Evolutionary conservation across 306 rosid genomes (phyloP), one percentile per base, ranked within the genome.

Genomic region (Pyrus betulifolia): DNA sequence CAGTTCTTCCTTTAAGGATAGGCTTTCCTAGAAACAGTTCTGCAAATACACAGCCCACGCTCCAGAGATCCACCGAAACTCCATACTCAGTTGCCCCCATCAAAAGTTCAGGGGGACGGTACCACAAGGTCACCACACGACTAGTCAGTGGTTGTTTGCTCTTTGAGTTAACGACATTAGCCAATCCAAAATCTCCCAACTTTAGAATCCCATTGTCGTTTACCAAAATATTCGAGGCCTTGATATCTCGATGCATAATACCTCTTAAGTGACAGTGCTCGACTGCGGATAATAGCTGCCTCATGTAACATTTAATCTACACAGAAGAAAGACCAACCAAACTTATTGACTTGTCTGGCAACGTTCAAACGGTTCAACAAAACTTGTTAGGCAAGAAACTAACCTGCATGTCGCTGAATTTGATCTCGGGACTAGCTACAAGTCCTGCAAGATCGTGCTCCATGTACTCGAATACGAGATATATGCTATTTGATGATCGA

Each of bases 371-470:
- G 33, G 31, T 71, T 58, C 76, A 4, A 17, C 38, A 58, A 38
- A 14, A 72, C 49, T 46, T 66, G 12, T 15, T 23, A 14, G 21
- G 25, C 70, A 46, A 78, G 25, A 42, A 75, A 79, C 84, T 12
- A 79, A 95, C 98, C 97, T 96, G 99, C 46, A 89, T 25, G 0
- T 91, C 97, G 1, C 79, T 79, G 86, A 96, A 96, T 52, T 82
- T 81, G 58, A 92, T 71, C 11, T 89, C 97, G 19, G 93, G 84
- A 75, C 84, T 81, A 19, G 99, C 91, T 3, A 92, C 92, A 42
- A 96, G 88, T 65, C 98, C 99, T 3, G 99, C 96, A 65, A 96
- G 99, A 87, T 96, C 99, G 71, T 96, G 99, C 74, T 96, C 99
- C 99, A 96, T 96, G 89, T 96, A 96, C 61, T 96, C 99, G 64